Evolutionary conservation across 768 basidiomycete species (phyloP), one percentile per base, ranked within the genome.

Genomic region (Rhizopogon sp.): DNA sequence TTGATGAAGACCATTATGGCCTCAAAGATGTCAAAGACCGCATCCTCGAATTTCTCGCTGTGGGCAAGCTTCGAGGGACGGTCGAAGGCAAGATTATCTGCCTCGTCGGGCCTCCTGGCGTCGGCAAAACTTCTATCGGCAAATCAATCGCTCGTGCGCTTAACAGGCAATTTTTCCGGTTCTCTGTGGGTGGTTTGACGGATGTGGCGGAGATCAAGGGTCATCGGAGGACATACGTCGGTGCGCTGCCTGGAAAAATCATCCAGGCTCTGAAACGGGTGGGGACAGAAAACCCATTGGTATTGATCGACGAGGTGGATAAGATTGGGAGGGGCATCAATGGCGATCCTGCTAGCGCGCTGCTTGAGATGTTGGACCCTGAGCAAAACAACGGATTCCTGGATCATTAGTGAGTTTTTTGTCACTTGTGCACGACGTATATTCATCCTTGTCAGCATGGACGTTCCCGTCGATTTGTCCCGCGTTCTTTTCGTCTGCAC

Each of bases 201-300:
- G 97, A 99, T 68, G 94, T 98, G 1, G 97, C 97, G 53, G 97
- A 98, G 79, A 98, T 99, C 66, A 98, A 98, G 73, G 97, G 97
- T 1, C 97, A 99, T 66, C 75, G 97, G 63, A 76, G 97, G 67
- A 99, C 96, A n/a, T 98, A 97, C 66, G 92, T 95, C 51, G 92
- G 90, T 51, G 94, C 93, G 0, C 77, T 97, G 42, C 94, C 94
- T 0, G 93, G 94, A 37, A 97, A 96, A 78, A 93, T 95, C 56
- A 92, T 96, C 53, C 93, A 96, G 66, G 94, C 94, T 0, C 72
- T 96, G 58, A 96, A 94, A 73, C 83, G 93, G 37, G 92, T 95
- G 25, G 90, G 91, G 11, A 93, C 91, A 14, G 93, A 95, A 71
- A 97, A 97, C 66, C 94, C 94, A 0, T 77, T 98, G 14, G 92